Percentiles rank a stretch among this genome's conserved stretches.
Conservation (phyloP, 805 yeast genomes). For the Cyberlindnera subsufficiens region DNA sequence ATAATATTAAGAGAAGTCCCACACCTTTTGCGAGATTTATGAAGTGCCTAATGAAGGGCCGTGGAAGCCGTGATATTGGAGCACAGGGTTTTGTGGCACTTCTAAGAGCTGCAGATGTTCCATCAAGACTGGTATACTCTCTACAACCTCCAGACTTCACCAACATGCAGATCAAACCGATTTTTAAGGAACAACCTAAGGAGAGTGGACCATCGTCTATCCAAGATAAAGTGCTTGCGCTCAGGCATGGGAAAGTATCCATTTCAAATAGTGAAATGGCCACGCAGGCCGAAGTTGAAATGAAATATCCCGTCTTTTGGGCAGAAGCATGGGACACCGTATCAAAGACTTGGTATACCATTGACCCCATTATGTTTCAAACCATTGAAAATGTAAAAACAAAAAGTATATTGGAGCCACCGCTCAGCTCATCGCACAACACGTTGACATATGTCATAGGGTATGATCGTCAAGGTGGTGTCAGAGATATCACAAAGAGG, state of each 20-base stretch:
- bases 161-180: slow-evolving; percentile 12
- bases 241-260: slow-evolving; percentile 16
- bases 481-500: slow-evolving; percentile 79
- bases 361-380: slow-evolving; percentile 70
- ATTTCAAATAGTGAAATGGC: slow-evolving; percentile 6
- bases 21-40: slow-evolving; percentile 36
- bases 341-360: slow-evolving; percentile 70
- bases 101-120: slow-evolving; percentile 62
- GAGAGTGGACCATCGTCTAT: slow-evolving; percentile 2
- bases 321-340: slow-evolving; percentile 86
- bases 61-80: slow-evolving; percentile 73
- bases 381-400: slow-evolving; percentile 56
- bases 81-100: slow-evolving; percentile 86
- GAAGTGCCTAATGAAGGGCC: slow-evolving; percentile 34
- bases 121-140: slow-evolving; percentile 73
- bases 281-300: slow-evolving; percentile 19
- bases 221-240: slow-evolving; percentile 11
- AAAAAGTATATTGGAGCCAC: slow-evolving; percentile 67
- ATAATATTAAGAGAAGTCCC: slow-evolving; percentile 12
- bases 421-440: slow-evolving; percentile 49
- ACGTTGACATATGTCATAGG: slow-evolving; percentile 73
- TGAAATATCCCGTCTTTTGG: slow-evolving; percentile 77
- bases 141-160: slow-evolving; percentile 89
- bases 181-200: background rate
- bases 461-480: slow-evolving; percentile 57